phyloP scores from a whole-genome alignment of 2,329 filamentous ascomycete species.

The Sphaerostilbella broomeana region DNA sequence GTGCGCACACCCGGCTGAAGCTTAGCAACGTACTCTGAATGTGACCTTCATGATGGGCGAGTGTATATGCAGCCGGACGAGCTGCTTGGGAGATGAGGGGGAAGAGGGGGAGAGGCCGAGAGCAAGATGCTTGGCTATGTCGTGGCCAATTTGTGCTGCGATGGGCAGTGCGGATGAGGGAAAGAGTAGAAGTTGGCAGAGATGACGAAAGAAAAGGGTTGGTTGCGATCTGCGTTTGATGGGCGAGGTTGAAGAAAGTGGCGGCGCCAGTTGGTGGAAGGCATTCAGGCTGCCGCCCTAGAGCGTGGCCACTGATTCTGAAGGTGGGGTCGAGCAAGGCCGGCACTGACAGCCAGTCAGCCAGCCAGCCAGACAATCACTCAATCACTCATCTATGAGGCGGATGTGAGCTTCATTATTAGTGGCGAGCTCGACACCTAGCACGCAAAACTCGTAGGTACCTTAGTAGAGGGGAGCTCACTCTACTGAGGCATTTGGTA shows the following conservation, averaged over 20 bases:
- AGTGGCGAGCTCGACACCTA: too few species aligned
- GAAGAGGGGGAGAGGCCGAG: conserved; percentile 3
- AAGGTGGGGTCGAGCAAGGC: conserved; percentile 6
- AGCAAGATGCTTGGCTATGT: conserved; percentile 8
- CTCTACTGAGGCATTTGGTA: too few species aligned
- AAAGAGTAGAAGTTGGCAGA: too few species aligned
- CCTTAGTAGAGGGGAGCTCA: too few species aligned
- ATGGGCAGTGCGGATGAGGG: neutral
- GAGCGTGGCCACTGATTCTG: conserved; percentile 6
- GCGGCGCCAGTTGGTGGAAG: conserved; percentile 11
- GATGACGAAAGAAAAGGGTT: neutral
- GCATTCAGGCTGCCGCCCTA: conserved; percentile 12
- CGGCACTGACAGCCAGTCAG: neutral
- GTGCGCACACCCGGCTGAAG: neutral
- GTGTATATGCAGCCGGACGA: conserved; percentile 25
- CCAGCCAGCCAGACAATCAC: too few species aligned
- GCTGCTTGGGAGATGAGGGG: conserved; percentile 19
- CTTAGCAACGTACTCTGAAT: conserved; percentile 48
- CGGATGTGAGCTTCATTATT: too few species aligned
- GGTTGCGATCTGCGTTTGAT: neutral
- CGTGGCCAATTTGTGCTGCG: conserved; percentile 5
- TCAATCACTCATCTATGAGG: too few species aligned
- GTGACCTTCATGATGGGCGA: conserved; percentile 61
- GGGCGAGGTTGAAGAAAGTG: conserved; percentile 3
- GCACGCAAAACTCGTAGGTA: too few species aligned